Conservation (phyloP, 495 filamentous ascomycete genomes). For the Penicillium herquei region DNA sequence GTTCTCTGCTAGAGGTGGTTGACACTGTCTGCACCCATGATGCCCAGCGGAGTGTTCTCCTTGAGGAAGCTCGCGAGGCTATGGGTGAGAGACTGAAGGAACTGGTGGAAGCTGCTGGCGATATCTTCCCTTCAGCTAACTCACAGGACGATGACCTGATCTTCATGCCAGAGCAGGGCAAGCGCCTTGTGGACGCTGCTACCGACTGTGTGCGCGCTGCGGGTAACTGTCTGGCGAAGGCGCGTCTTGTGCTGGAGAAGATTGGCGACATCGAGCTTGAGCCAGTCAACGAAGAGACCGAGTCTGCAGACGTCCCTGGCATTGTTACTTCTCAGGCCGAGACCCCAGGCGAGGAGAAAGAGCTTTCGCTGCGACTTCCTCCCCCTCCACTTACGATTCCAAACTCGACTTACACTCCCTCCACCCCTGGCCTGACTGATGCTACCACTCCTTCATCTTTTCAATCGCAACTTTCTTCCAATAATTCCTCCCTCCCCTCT, state of each 20-base stretch:
- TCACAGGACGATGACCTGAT: slow-evolving; percentile 66
- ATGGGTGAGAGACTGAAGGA: slow-evolving; percentile 81
- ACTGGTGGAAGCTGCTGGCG: slow-evolving; percentile 74
- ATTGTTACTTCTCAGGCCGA: slow-evolving; percentile 14
- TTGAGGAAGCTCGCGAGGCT: slow-evolving; percentile 67
- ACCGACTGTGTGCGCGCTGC: slow-evolving; percentile 87
- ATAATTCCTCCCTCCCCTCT: slow-evolving; percentile 15
- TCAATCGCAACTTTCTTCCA: slow-evolving; percentile 30
- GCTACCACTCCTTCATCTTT: slow-evolving; percentile 44
- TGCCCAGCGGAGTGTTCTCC: slow-evolving; percentile 55
- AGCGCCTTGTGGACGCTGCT: slow-evolving; percentile 73
- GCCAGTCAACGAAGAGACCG: slow-evolving; percentile 47
- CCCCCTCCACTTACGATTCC: slow-evolving; percentile 44
- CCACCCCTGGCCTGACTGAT: slow-evolving; percentile 42
- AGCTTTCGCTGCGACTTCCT: slow-evolving; percentile 35
- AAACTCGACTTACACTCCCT: slow-evolving; percentile 30
- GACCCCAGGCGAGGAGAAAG: slow-evolving; percentile 16
- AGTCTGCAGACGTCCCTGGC: slow-evolving; percentile 9
- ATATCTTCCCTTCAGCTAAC: slow-evolving; percentile 64
- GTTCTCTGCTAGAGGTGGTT: slow-evolving; percentile 72
- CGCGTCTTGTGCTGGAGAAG: slow-evolving; percentile 79
- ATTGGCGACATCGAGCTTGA: slow-evolving; percentile 94
- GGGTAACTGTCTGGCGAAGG: slow-evolving; percentile 85
- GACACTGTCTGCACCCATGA: slow-evolving; percentile 81
- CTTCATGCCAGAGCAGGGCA: slow-evolving; percentile 78